phyloP scores from a whole-genome alignment of 2,329 filamentous ascomycete species.

The Ophiocordyceps australis region DNA sequence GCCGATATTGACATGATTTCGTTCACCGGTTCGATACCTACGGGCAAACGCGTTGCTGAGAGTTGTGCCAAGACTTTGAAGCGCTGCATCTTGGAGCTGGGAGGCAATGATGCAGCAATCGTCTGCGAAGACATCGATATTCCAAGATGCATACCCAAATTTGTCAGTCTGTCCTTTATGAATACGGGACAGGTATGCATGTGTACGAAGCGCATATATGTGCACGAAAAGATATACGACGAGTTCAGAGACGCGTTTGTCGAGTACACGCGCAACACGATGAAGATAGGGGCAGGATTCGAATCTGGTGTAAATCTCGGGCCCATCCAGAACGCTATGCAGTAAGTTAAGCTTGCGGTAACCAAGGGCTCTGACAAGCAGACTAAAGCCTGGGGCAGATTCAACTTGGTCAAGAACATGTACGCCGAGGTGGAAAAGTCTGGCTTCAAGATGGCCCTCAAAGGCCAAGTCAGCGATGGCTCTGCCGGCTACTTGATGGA shows the following conservation, averaged over 20 bases:
- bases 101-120: slow-evolving; percentile 1
- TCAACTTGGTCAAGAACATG: not conserved
- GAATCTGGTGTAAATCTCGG: too few relatives aligned
- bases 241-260: slow-evolving; percentile 23
- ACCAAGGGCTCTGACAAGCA: slow-evolving; percentile 7
- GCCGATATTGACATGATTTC: slow-evolving; percentile 39
- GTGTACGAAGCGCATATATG: slow-evolving; percentile 35
- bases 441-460: too few relatives aligned
- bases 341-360: slow-evolving; percentile 35
- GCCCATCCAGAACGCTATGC: slow-evolving; percentile 38
- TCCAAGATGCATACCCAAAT: slow-evolving; percentile 5
- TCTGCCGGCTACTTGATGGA: slow-evolving; percentile 32
- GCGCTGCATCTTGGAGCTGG: slow-evolving; percentile 37
- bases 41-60: slow-evolving; percentile 40
- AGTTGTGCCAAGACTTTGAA: slow-evolving; percentile 34
- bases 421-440: too few relatives aligned
- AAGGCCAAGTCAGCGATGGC: too few relatives aligned
- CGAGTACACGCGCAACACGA: slow-evolving; percentile 22
- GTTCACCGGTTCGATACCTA: slow-evolving; percentile 42
- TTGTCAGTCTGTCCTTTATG: slow-evolving; percentile 31
- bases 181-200: slow-evolving; percentile 24
- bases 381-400: not conserved
- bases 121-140: not conserved
- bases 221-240: slow-evolving; percentile 38
- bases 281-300: too few relatives aligned